Conservation (phyloP, 139 green algal genomes). For the Medakamo hakoo region DNA sequence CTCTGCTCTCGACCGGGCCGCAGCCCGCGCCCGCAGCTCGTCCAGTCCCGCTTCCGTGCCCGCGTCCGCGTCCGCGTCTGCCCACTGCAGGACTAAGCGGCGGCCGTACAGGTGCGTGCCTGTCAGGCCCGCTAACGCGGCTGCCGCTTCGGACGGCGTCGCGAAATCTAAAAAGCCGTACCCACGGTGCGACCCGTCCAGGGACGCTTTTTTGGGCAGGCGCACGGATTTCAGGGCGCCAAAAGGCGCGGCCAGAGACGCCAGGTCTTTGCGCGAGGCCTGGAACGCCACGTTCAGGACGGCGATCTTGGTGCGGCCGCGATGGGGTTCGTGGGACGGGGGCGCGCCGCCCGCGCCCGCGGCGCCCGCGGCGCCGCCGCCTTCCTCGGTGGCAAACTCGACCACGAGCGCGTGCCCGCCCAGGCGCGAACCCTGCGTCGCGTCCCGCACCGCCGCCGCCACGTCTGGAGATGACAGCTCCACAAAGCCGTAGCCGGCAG, state of each 20-base stretch:
- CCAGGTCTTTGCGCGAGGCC: slow-evolving; percentile 79
- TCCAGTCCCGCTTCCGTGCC: slow-evolving; percentile 48
- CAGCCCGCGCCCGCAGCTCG: slow-evolving; percentile 58
- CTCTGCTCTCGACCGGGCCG: slow-evolving; percentile 30
- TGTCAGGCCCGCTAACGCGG: slow-evolving; percentile 37
- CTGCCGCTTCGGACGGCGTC: slow-evolving; percentile 48
- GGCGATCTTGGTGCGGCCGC: slow-evolving; percentile 58
- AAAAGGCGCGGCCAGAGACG: slow-evolving; percentile 79
- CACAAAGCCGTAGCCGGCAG: slow-evolving; percentile 78
- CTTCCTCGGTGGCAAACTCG: slow-evolving; percentile 36
- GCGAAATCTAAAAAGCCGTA: slow-evolving; percentile 89
- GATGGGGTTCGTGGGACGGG: slow-evolving; percentile 7
- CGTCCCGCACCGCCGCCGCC: slow-evolving; percentile 43
- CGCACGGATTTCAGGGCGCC: slow-evolving; percentile 82
- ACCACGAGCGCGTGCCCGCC: slow-evolving; percentile 83
- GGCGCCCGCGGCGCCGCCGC: background rate
- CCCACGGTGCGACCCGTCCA: slow-evolving; percentile 81
- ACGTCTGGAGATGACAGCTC: slow-evolving; percentile 52
- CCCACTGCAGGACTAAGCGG: slow-evolving; percentile 74
- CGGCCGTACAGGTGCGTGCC: slow-evolving; percentile 88
- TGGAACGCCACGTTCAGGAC: slow-evolving; percentile 98
- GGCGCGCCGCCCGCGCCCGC: background rate
- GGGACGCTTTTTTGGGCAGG: slow-evolving; percentile 77
- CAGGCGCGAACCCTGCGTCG: slow-evolving; percentile 52
- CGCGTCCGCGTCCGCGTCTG: slow-evolving; percentile 43